These are phyloP conservation scores for Wakefieldia striispora DNA, from an alignment of 768 basidiomycete genomes.

Conservation along the genomic window DNA sequence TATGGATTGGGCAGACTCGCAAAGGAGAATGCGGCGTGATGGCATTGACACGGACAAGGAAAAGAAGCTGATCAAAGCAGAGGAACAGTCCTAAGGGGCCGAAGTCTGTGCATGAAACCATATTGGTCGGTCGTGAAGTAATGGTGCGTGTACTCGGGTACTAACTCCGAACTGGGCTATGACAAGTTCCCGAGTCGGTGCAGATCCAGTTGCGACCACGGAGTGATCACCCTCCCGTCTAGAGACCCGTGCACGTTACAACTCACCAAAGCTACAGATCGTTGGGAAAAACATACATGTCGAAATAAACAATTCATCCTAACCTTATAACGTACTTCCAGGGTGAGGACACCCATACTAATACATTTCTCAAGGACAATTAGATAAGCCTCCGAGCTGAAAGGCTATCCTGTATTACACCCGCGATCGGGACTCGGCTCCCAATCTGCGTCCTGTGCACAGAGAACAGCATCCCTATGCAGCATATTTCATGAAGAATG, in stretches of 20 bases:
- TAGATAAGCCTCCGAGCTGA: constrained; percentile 32
- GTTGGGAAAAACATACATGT: constrained; percentile 10
- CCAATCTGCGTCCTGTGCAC: constrained; percentile 15
- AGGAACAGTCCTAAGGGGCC: constrained; percentile 27
- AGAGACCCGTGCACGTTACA: constrained; percentile 3
- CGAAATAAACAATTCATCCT: constrained; percentile 19
- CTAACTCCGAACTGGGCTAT: constrained; percentile 33
- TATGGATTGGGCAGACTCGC: constrained; percentile 27
- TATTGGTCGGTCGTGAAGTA: constrained; percentile 31
- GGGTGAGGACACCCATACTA: not conserved
- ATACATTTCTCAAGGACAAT: constrained; percentile 21
- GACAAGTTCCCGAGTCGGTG: constrained; percentile 27
- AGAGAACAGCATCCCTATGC: constrained; percentile 2
- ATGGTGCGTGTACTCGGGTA: constrained; percentile 30
- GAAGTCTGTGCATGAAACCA: constrained; percentile 33
- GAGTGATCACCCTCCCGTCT: constrained; percentile 16
- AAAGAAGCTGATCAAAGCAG: constrained; percentile 27
- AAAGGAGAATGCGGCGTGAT: constrained; percentile 30
- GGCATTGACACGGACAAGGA: constrained; percentile 27
- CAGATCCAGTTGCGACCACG: constrained; percentile 27
- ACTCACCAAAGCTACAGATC: constrained; percentile 4
- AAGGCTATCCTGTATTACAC: constrained; percentile 18
- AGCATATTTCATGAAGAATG: constrained; percentile 1
- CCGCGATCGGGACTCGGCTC: constrained; percentile 14
- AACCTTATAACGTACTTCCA: constrained; percentile 19